These are phyloP conservation scores for Dactylellina leptospora DNA, from an alignment of 2,329 filamentous ascomycete species.

Conservation along the genomic window DNA sequence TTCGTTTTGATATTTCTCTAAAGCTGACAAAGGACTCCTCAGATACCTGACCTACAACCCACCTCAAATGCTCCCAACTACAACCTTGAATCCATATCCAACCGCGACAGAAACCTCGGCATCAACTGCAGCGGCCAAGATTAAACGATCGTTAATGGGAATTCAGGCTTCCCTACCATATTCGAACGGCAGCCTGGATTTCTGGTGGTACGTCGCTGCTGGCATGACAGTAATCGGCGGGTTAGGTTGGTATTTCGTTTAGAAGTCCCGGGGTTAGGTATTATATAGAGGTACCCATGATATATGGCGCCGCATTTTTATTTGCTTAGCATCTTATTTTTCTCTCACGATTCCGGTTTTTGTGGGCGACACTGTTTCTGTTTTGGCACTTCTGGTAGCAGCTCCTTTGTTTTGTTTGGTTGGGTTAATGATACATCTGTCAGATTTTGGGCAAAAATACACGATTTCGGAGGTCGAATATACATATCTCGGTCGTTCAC, in stretches of 20 bases:
- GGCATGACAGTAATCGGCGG: conserved; percentile 64
- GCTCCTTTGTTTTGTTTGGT: not conserved
- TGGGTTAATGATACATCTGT: no score
- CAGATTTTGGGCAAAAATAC: no score
- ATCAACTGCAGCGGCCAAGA: conserved; percentile 60
- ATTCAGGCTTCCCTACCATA: conserved; percentile 58
- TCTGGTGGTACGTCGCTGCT: conserved; percentile 66
- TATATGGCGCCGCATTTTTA: no score
- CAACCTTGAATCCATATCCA: conserved; percentile 69
- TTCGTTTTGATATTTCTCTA: not conserved
- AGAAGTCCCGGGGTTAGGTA: no score
- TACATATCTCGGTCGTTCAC: no score
- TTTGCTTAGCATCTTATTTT: not conserved
- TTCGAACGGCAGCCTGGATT: conserved; percentile 60
- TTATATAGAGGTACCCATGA: not conserved
- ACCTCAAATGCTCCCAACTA: conserved; percentile 75
- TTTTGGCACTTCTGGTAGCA: no score
- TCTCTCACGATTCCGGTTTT: not conserved
- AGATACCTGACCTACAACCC: conserved; percentile 67
- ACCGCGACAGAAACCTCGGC: conserved; percentile 2
- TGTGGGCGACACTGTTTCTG: no score
- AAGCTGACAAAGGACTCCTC: not conserved
- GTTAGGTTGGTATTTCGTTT: conserved; percentile 64
- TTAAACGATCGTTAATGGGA: conserved; percentile 58
- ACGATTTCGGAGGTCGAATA: no score